Conservation (phyloP, 2,329 filamentous ascomycete genomes). For the Paraconiothyrium brasiliense region DNA sequence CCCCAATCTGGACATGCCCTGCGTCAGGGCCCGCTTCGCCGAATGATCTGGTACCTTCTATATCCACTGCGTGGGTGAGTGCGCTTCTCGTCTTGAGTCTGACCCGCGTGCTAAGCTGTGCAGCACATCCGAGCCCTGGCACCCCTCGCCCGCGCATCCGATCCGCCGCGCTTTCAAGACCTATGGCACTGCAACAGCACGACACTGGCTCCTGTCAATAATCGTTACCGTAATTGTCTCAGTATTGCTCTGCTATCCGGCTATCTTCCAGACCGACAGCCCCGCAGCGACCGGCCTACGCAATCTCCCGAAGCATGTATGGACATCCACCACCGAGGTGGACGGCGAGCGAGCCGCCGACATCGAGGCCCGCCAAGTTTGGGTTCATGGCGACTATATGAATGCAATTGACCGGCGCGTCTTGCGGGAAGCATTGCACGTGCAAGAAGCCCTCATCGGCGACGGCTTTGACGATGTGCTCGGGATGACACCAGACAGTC, state of each 20-base stretch:
- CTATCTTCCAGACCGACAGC: conserved; percentile 78
- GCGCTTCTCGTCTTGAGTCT: conserved; percentile 4
- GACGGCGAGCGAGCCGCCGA: conserved; percentile 65
- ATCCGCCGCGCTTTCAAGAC: conserved; percentile 71
- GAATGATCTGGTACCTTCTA: conserved; percentile 79
- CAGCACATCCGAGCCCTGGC: conserved; percentile 79
- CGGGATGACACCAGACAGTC: conserved; percentile 7
- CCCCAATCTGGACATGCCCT: conserved; percentile 31
- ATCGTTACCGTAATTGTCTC: conserved; percentile 77
- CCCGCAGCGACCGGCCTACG: conserved; percentile 76
- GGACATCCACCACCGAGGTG: conserved; percentile 77
- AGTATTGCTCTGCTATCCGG: conserved; percentile 75
- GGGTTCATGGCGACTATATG: conserved; percentile 85
- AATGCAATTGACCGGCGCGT: conserved; percentile 73
- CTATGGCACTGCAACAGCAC: conserved; percentile 75
- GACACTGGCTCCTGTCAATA: conserved; percentile 78
- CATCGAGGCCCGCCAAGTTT: conserved; percentile 83
- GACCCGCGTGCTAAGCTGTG: conserved; percentile 13
- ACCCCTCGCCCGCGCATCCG: conserved; percentile 70
- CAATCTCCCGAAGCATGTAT: conserved; percentile 80
- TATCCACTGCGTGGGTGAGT: conserved; percentile 80
- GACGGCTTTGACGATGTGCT: conserved; percentile 35
- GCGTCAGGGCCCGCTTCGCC: conserved; percentile 31
- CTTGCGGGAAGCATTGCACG: conserved; percentile 70
- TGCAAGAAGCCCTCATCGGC: conserved; percentile 76